Evolutionary conservation across 73 alveolate genomes (phyloP).

Genomic region (Paramecium caudatum): DNA sequence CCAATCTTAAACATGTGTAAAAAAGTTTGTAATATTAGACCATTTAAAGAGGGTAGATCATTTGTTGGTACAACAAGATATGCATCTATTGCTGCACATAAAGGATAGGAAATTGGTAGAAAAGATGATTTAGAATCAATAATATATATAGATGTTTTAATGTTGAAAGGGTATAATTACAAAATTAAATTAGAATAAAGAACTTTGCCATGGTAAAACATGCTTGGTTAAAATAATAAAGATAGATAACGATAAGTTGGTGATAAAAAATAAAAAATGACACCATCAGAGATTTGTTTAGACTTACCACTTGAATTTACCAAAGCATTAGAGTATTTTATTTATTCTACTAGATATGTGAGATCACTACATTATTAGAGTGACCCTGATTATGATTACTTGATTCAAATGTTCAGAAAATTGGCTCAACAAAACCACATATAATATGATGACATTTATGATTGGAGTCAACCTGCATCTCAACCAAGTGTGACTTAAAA

Average conservation of each 20-base stretch:
- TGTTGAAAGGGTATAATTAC: slow-evolving; percentile 75
- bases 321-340: slow-evolving; percentile 14
- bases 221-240: slow-evolving; percentile 63
- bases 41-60: slow-evolving; percentile 66
- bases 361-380: slow-evolving; percentile 48
- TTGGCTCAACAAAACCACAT: background rate
- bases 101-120: slow-evolving; percentile 84
- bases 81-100: slow-evolving; percentile 86
- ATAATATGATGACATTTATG: slow-evolving; percentile 36
- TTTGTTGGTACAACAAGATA: slow-evolving; percentile 83
- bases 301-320: slow-evolving; percentile 63
- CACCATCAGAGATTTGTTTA: background rate
- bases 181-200: background rate
- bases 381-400: slow-evolving; percentile 71
- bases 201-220: slow-evolving; percentile 75
- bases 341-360: background rate
- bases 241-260: slow-evolving; percentile 62
- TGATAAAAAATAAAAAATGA: slow-evolving; percentile 59
- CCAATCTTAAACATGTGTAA: slow-evolving; percentile 67
- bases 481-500: background rate
- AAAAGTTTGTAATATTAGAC: background rate
- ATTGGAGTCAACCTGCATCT: background rate
- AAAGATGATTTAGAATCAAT: slow-evolving; percentile 85
- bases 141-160: slow-evolving; percentile 78
- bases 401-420: slow-evolving; percentile 38